Conservation (phyloP, 495 filamentous ascomycete species). For the Xylaria longipes region DNA sequence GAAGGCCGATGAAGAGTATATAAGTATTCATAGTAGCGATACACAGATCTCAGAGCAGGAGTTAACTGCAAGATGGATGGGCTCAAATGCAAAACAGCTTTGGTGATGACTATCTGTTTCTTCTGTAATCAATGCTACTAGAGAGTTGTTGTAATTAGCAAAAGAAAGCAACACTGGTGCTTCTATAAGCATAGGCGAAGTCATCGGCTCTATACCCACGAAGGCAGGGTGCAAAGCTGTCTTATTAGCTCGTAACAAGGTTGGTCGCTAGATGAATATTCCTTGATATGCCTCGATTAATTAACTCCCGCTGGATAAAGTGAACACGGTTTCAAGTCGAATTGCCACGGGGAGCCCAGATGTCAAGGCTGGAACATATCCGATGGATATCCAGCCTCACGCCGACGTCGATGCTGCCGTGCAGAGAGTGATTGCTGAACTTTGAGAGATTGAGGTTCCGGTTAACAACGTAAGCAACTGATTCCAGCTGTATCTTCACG, state of each 20-base stretch:
- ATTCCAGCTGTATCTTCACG: background rate
- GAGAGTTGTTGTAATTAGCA: too few relatives aligned
- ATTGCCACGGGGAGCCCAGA: background rate
- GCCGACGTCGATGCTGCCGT: background rate
- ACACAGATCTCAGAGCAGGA: too few relatives aligned
- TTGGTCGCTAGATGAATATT: background rate
- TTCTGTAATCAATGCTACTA: background rate
- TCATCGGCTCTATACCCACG: background rate
- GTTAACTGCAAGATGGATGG: background rate
- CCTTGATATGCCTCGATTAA: background rate
- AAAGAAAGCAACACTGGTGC: background rate
- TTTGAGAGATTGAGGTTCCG: background rate
- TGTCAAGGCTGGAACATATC: background rate
- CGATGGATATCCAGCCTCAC: background rate
- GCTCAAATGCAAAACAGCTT: background rate
- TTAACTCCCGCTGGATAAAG: background rate
- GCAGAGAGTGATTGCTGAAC: background rate
- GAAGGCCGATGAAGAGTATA: background rate
- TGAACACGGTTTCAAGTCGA: background rate
- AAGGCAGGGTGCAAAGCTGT: background rate
- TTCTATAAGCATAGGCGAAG: background rate
- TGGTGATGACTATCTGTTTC: background rate
- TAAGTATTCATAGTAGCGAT: background rate
- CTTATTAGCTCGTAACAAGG: slow-evolving; percentile 34
- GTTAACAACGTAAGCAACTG: background rate